Base-by-base conservation (phyloP, 108 stramenopile species). In the Conticribra guillardii region DNA sequence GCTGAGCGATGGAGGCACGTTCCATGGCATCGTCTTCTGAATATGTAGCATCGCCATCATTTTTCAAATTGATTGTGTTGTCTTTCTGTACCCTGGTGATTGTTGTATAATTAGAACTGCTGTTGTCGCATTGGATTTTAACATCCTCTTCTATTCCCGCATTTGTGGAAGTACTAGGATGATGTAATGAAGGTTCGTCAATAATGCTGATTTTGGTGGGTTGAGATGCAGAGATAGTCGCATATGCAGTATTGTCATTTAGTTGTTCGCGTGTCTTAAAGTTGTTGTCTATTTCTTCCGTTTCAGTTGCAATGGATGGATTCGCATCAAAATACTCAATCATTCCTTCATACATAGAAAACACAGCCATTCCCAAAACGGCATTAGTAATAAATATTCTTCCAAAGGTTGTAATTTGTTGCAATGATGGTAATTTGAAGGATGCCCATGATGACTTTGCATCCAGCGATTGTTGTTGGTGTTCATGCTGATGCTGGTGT, bases 321-420 rank as follows among this genome's bases (percentile, higher is more conserved):
- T 24, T 44, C 32, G 73, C 48, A 28, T 68, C 76, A 26, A 78
- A 31, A 21, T 55, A 52, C 16, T 79, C 76, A 16, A 85, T 64
- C 29, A 71, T 47, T 14, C 76, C 64, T 49, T 84, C 87, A 51
- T 90, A 88, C 8, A 83, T 69, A 17, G 73, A 73, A 85, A 86
- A 90, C 15, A 88, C 87, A 9, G 84, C 87, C 60, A 74, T 72
- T 11, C 89, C 89, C n/a, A 90, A 63, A 7, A 87, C 30, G 15
- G 89, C 82, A 73, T 87, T 89, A n/a, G 78, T 76, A 15, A 69
- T 46, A 50, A 89, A 81, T 21, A 31, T 45, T 49, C 48, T 45
- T 21, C 49, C 29, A 69, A 70, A 45, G 22, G 60, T 17, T 30
- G 46, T 9, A 18, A 32, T 27, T 69, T 52, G 79, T 45, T 30